Base-by-base conservation (phyloP, 148 eudicot genomes). In the Mesembryanthemum crystallinum region DNA sequence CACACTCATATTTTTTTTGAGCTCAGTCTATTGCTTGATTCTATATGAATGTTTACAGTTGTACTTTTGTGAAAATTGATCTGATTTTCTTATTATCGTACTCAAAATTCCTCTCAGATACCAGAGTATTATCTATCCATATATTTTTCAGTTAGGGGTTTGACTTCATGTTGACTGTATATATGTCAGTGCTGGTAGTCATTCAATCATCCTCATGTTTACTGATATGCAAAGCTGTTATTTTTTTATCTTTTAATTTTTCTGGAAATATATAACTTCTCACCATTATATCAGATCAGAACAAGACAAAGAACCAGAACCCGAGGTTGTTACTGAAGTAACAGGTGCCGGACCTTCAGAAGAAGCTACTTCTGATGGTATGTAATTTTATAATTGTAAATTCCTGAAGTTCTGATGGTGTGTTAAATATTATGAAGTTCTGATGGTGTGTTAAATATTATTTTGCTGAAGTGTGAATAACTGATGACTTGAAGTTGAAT, bases 231-330 rank as follows among this genome's bases (percentile, higher is more conserved):
- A 62, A 51, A 71, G n/a, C 10, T 8, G 29, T 60, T 35, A 35
- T 35, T 35, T 35, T n/a, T n/a, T n/a, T n/a, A n/a, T n/a, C 39
- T 7, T 69, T 17, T 57, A n/a, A 1, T 49, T 8, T 5, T 43
- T n/a, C 30, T 67, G 30, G 10, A 60, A 13, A 12, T 30, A 54
- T 52, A 45, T 10, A 65, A 68, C 18, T 54, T 27, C 72, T 62
- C 49, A 37, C 30, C 10, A 17, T 45, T 57, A 70, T 25, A 59
- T 76, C 85, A 95, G 98, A 85, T 95, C 97, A 29, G 98, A 95
- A 85, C 98, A 95, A 86, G 96, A 95, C 82, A 95, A 90, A 87
- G 98, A 94, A 79, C 97, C 96, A 51, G 98, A 95, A 79, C 91
- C 83, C 23, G 98, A 90, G 82, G 89, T 82, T 78, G 89, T 84